A percentile compares a stretch with the other conserved stretches of the same genome.
Conservation (phyloP, 495 filamentous ascomycete species). For the Ascodesmis nigricans region DNA sequence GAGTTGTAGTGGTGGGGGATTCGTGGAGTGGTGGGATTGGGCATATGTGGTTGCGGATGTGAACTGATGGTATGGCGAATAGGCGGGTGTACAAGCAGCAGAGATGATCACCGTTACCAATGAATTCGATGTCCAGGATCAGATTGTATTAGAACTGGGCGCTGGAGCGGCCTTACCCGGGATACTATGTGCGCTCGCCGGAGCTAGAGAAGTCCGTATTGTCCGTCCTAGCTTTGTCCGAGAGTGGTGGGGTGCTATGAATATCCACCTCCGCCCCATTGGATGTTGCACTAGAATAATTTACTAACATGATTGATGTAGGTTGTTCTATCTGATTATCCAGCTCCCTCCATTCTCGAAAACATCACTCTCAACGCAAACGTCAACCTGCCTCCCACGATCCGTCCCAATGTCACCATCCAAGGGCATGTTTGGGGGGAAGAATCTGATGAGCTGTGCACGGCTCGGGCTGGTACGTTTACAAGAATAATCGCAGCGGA, state of each 20-base stretch:
- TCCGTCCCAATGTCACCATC: conserved; percentile 23
- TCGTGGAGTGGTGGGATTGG: too few species aligned
- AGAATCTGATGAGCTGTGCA: conserved; percentile 33
- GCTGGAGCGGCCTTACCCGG: conserved; percentile 55
- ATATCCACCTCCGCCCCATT: too few species aligned
- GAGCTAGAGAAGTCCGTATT: conserved; percentile 34
- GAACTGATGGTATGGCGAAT: too few species aligned
- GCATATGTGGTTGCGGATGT: too few species aligned
- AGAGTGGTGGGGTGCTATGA: neutral
- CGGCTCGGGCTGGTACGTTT: conserved; percentile 29
- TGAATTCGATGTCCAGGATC: conserved; percentile 22
- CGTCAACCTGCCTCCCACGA: conserved; percentile 27
- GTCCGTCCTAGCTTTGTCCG: neutral
- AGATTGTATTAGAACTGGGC: conserved; percentile 30
- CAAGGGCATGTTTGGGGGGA: conserved; percentile 57
- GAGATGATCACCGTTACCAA: conserved; percentile 13
- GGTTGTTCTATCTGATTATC: conserved; percentile 52
- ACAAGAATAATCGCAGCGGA: conserved; percentile 58
- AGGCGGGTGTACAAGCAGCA: conserved; percentile 17
- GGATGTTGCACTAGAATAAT: too few species aligned
- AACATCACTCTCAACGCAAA: conserved; percentile 41
- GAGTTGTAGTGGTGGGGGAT: too few species aligned
- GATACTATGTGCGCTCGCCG: conserved; percentile 40
- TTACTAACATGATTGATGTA: conserved; percentile 12
- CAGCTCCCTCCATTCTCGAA: conserved; percentile 36